Conservation (phyloP, 192 early-diverging fungal species). For the Coemansia sp. region DNA sequence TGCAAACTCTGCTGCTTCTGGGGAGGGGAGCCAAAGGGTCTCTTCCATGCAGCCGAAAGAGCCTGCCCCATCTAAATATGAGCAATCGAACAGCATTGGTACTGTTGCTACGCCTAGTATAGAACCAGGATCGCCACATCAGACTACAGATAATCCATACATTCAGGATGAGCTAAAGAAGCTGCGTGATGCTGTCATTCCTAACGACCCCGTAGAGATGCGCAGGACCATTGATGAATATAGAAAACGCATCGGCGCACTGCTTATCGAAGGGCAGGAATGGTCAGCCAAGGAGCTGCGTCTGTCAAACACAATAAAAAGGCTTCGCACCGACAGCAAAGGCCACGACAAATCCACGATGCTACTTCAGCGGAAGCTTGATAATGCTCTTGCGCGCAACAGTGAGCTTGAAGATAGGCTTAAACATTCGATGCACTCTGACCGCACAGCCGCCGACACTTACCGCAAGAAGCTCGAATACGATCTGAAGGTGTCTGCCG, state of each 20-base stretch:
- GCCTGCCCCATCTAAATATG: constrained; percentile 7
- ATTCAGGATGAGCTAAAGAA: constrained; percentile 41
- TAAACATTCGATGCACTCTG: constrained; percentile 16
- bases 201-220: constrained; percentile 29
- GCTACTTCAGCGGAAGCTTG: constrained; percentile 57
- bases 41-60: background rate
- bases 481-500: constrained; percentile 20
- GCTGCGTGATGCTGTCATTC: constrained; percentile 29
- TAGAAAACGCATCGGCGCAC: constrained; percentile 35
- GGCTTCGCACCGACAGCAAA: constrained; percentile 64
- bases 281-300: constrained; percentile 77
- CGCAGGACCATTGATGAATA: constrained; percentile 42
- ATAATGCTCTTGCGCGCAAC: constrained; percentile 42
- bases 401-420: constrained; percentile 50
- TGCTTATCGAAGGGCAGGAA: constrained; percentile 62
- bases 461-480: constrained; percentile 33
- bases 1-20: constrained; percentile 1
- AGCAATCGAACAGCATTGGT: background rate
- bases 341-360: constrained; percentile 58
- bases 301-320: constrained; percentile 69
- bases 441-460: constrained; percentile 24
- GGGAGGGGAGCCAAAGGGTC: background rate
- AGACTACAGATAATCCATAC: constrained; percentile 29
- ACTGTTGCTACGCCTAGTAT: background rate
- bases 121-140: background rate